Evolutionary conservation across 257 asterid species (phyloP), one percentile per base, ranked within the genome.

Genomic region (Misopates orontium): DNA sequence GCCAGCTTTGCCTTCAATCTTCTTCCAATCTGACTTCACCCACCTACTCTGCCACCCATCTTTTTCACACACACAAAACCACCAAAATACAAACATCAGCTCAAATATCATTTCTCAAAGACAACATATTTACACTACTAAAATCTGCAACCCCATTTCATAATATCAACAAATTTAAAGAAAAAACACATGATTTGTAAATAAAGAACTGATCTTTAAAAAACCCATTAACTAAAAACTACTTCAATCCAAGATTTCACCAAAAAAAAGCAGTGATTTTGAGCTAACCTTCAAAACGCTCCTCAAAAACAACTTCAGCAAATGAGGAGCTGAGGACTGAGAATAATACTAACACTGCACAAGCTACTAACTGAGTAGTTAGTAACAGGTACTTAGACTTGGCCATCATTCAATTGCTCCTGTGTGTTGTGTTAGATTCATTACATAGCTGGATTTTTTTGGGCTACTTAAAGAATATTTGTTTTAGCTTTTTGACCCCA

Each of bases 1-100:
- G 10, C 96, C 96, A 52, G 97, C 96, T 87, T 92, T 92, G 60
- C 97, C 98, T 77, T 92, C 98, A 40, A 81, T 77, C 73, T 71
- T 84, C 68, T 92, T 92, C 98, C 98, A 92, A 73, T 89, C 97
- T 17, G 98, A 93, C 80, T 19, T 85, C 76, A 93, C 96, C 97
- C 98, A 93, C 63, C 87, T 77, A 59, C 80, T 83, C 71, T 81
- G 89, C 97, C 98, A 90, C 73, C 95, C 97, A 79, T 85, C 97
- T 87, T 73, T 60, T 32, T 11, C 67, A 76, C 74, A 74, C 44
- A 65, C 51, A 68, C 44, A 52, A 62, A 51, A 52, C 10, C 54
- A 17, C 60, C 5, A 44, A 70, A 49, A 10, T 56, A 10, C 36
- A 4, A 49, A 45, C 41, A 52, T 54, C 31, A 50, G 45, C 16